Base-by-base conservation (phyloP, 768 basidiomycete genomes). In the Kwoniella europaea region DNA sequence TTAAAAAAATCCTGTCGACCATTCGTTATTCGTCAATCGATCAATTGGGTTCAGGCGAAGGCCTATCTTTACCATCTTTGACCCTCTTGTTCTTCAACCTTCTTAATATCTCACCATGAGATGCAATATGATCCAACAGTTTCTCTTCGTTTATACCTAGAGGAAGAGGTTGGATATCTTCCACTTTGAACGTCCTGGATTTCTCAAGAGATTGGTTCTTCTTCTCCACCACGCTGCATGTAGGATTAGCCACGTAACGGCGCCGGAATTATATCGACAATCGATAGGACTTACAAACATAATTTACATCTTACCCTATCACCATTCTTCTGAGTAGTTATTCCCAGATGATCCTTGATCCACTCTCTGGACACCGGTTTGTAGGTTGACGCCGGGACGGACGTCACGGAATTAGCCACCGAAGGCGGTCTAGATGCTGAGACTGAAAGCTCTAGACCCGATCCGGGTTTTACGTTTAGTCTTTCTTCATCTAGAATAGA, bases 11-110 rank as follows among this genome's bases (percentile, higher is more conserved):
- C 24, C 24, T 24, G 24, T 24, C 24, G 24, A 24, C 24, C 24
- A 24, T 24, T 24, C 24, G 24, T 24, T 24, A 24, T 24, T 24
- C 24, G 24, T 24, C 24, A 24, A 24, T 24, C 24, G 24, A 13
- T 56, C 22, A 56, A 6, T 62, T 46, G 50, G 62, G 44, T 27
- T 54, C 46, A 69, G 68, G 68, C 20, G 68, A 69, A 46, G 58
- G 43, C 15, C 7, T 15, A 10, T 65, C 64, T 43, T 71, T 71
- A 10, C 70, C 70, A 44, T 71, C 70, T 35, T 43, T 65, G 10
- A 66, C 53, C 18, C 70, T 65, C 65, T 71, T 71, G n/a, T 53
- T 29, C 56, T 61, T 65, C 46, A 71, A 55, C 43, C 58, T 59
- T 15, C 64, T 35, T 35, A 71, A 57, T 2, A 50, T 66, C 4